Evolutionary conservation across 2,329 filamentous ascomycete genomes (phyloP), one percentile per base, ranked within the genome.

Genomic region (Alternaria angustiovoidea): DNA sequence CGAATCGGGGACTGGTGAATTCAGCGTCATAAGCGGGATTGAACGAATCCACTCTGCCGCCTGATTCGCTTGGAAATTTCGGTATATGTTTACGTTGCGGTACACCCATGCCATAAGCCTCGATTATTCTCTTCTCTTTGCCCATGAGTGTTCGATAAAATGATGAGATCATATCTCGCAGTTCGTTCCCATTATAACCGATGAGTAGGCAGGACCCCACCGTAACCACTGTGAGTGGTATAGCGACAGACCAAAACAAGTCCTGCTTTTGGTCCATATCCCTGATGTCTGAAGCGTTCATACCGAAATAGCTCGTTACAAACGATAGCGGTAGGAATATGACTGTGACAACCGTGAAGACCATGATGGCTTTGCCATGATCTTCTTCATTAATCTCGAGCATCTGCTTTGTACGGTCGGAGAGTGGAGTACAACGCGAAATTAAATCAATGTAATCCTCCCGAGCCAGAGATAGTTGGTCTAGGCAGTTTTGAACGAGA

Each of bases 301-400:
- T 78, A 7, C 81, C 80, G 11, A 82, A 76, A 61, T 79, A 81
- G 4, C 74, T 78, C 0, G 79, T 77, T 6, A 82, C 75, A 62
- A 82, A 83, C 5, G 79, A 81, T 6, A 82, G 67, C 0, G 81
- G 80, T 8, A 83, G 70, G 54, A 82, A 83, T 30, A 82, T 73
- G 48, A 81, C 73, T 0, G 81, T 82, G 5, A 82, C 79, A 16
- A 81, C 72, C 0, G 80, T 82, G 55, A 82, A 82, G 11, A 81
- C 75, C 16, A 82, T 68, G 46, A 81, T 81, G 0, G 79, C 80
- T 59, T 81, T 81, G 9, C 79, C 79, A 53, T 82, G 71, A 47
- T 75, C 73, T 62, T 77, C 74, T 55, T 76, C 74, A 42, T 72
- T 76, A 62, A 77, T 75, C 49, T 77, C 74, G 18, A 73, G 62